These are phyloP conservation scores for Holtermannia corniformis DNA, from an alignment of 768 basidiomycete genomes.

Conservation along the genomic window DNA sequence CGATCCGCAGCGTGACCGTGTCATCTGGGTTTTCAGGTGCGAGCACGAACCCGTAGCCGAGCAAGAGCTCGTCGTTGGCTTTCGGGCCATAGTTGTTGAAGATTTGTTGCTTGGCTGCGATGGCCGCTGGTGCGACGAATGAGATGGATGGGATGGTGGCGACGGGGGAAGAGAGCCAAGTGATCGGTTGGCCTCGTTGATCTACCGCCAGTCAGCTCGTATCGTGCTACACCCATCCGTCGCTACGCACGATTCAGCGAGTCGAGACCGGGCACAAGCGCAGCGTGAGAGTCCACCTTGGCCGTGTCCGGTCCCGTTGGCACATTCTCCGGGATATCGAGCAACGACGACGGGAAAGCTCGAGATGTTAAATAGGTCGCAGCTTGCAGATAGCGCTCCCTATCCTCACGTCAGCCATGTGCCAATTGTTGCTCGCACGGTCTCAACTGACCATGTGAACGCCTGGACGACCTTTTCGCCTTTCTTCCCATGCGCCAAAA, in stretches of 20 bases:
- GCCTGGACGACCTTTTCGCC: slow-evolving; percentile 44
- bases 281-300: slow-evolving; percentile 47
- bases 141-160: slow-evolving; percentile 47
- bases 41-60: slow-evolving; percentile 85
- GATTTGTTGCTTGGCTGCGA: slow-evolving; percentile 50
- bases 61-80: slow-evolving; percentile 76
- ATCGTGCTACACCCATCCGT: too few relatives aligned
- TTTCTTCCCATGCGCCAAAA: slow-evolving; percentile 41
- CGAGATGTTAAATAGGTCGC: slow-evolving; percentile 75
- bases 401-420: slow-evolving; percentile 32
- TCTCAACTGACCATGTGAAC: slow-evolving; percentile 57
- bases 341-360: slow-evolving; percentile 76
- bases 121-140: slow-evolving; percentile 51
- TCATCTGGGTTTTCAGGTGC: slow-evolving; percentile 66
- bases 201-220: slow-evolving; percentile 38
- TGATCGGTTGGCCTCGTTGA: slow-evolving; percentile 64
- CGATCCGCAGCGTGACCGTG: slow-evolving; percentile 68
- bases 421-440: neutral
- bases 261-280: slow-evolving; percentile 81
- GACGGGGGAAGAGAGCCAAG: slow-evolving; percentile 54
- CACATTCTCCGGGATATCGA: slow-evolving; percentile 49
- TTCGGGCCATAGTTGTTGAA: slow-evolving; percentile 91
- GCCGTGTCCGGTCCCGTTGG: slow-evolving; percentile 39
- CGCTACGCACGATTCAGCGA: slow-evolving; percentile 54
- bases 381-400: slow-evolving; percentile 63